Evolutionary conservation across 768 basidiomycete species (phyloP), one percentile per base, ranked within the genome.

Genomic region (Panaeolus cyanescens): DNA sequence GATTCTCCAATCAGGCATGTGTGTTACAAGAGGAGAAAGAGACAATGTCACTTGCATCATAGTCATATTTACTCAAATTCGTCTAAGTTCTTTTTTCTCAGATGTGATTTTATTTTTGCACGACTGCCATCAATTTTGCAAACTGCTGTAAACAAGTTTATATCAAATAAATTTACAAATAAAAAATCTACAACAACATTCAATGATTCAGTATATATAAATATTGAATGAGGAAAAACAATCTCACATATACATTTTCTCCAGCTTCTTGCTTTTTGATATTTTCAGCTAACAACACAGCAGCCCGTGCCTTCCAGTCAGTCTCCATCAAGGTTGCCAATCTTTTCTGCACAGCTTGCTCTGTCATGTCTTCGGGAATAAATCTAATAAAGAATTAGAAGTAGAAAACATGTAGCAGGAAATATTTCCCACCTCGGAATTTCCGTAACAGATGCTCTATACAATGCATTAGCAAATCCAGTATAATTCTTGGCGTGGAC

Each of bases 301-400:
- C 64, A 10, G 76, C 76, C 31, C 64, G 37, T 2, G 61, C 31
- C 31, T 61, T 64, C 76, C 76, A 77, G 59, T 77, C 71, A 5
- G 62, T 69, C 53, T 73, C 69, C 65, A 75, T 67, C 13, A 76
- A 64, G 1, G 55, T 59, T 28, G 33, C 53, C 15, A 77, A 39
- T 4, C 75, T 68, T 6, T 64, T 56, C 45, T 70, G 67, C 37
- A 71, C 67, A 13, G 73, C 63, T 5, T 58, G 39, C 56, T 71
- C 70, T 20, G 63, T 70, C 76, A 77, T 75, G 55, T 70, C 65
- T 0, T 67, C 64, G 17, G 71, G 70, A 7, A 77, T 72, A 59
- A 72, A 75, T 55, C 69, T 69, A 37, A 13, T 12, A 3, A 60
- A n/a, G 7, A 4, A 2, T n/a, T 20, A 53, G 10, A 42, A 3